Percentiles rank a stretch among this genome's conserved stretches.
phyloP scores from a whole-genome alignment of 2,329 filamentous ascomycete species.

The Penicillium paneum region DNA sequence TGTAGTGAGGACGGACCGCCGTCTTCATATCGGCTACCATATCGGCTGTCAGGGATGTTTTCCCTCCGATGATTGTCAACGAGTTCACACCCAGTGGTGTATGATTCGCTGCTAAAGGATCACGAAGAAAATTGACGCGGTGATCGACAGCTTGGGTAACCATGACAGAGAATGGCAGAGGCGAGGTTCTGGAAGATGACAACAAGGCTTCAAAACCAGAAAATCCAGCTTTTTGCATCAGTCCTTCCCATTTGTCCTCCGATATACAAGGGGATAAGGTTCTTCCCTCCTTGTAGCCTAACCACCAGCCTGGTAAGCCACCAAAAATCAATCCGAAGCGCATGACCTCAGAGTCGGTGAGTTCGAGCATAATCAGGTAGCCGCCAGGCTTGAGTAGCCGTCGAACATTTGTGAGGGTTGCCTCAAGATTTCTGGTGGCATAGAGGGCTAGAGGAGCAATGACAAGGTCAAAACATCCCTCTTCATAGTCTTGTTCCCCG shows the following conservation, averaged over 20 bases:
- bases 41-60: conserved; percentile 3
- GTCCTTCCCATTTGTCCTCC: conserved; percentile 31
- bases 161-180: conserved; percentile 26
- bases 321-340: conserved; percentile 30
- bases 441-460: conserved; percentile 35
- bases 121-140: conserved; percentile 24
- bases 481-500: conserved; percentile 34
- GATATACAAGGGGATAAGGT: conserved; percentile 26
- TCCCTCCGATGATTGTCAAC: conserved; percentile 20
- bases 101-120: conserved; percentile 21
- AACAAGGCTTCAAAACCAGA: conserved; percentile 26
- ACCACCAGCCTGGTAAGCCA: conserved; percentile 38
- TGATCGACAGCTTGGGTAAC: conserved; percentile 36
- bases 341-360: conserved; percentile 25
- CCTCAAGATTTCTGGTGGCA: conserved; percentile 30
- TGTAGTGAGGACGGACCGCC: conserved; percentile 10
- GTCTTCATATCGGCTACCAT: conserved; percentile 9
- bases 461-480: conserved; percentile 37
- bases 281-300: conserved; percentile 26
- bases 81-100: conserved; percentile 6
- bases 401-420: conserved; percentile 31
- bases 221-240: conserved; percentile 33
- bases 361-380: conserved; percentile 46
- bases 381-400: conserved; percentile 47
- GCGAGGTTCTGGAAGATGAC: neutral